Evolutionary conservation across 441 rosid genomes (phyloP).

Genomic region (Erysimum pusillum): DNA sequence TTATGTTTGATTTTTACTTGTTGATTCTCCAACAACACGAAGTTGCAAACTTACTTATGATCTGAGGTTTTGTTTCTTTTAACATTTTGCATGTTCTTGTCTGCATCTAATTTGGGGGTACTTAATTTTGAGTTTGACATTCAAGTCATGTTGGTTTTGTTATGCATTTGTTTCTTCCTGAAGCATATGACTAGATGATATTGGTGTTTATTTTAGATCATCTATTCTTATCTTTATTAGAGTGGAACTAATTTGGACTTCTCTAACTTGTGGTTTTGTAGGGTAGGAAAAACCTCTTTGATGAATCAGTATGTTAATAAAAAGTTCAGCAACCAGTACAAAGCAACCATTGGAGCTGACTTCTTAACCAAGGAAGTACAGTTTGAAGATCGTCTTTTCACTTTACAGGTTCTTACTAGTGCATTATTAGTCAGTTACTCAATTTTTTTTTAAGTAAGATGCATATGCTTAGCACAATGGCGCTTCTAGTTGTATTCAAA

Average conservation of each 20-base stretch:
- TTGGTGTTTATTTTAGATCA: neutral
- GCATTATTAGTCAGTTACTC: neutral
- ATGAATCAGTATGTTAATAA: conserved; percentile 89
- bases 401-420: conserved; percentile 67
- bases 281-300: conserved; percentile 88
- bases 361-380: conserved; percentile 83
- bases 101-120: conserved; percentile 2
- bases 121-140: conserved; percentile 1
- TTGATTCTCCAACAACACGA: neutral
- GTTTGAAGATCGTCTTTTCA: conserved; percentile 80
- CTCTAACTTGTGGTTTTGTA: conserved; percentile 43
- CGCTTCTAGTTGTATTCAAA: neutral
- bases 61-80: conserved; percentile 4
- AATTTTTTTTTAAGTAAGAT: neutral
- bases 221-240: conserved; percentile 8
- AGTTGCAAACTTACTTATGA: neutral
- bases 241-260: conserved; percentile 16
- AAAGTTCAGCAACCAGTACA: conserved; percentile 85
- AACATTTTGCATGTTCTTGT: conserved; percentile 8
- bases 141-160: conserved; percentile 20
- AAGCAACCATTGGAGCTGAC: conserved; percentile 83
- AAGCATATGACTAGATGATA: neutral
- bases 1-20: neutral
- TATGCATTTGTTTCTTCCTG: neutral
- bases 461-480: conserved; percentile 7